phyloP scores from a whole-genome alignment of 1,284 basidiomycete species.

The Cryptococcus neoformans region DNA sequence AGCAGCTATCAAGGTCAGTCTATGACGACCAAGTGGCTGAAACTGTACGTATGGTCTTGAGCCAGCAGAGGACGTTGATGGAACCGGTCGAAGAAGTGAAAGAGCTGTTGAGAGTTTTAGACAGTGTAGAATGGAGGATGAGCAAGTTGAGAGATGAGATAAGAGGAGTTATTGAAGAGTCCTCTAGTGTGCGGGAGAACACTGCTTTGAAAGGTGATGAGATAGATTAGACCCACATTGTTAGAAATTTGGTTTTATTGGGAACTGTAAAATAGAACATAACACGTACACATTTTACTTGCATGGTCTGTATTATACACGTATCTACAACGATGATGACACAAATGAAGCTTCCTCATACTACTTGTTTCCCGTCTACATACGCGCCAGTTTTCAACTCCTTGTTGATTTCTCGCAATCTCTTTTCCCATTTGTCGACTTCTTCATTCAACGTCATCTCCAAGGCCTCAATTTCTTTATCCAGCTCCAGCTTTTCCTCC shows the following conservation, averaged over 20 bases:
- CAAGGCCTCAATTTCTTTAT: conserved; percentile 49
- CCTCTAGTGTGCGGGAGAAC: not conserved
- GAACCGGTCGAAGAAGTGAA: conserved; percentile 25
- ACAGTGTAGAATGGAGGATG: conserved; percentile 29
- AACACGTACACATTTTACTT: not conserved
- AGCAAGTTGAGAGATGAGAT: conserved; percentile 11
- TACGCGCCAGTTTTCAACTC: conserved; percentile 32
- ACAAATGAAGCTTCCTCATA: not conserved
- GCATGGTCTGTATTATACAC: not conserved
- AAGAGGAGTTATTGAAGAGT: not conserved
- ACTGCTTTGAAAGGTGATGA: not conserved
- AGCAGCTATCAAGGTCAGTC: not conserved
- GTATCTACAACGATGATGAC: too few species aligned
- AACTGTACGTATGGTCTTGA: conserved; percentile 27
- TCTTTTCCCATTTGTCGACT: conserved; percentile 63
- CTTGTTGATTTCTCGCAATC: conserved; percentile 62
- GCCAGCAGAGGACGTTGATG: conserved; percentile 4
- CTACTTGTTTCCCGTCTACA: not conserved
- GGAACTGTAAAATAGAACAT: not conserved
- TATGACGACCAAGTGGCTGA: conserved; percentile 26
- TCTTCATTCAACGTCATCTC: conserved; percentile 52
- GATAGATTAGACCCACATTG: not conserved
- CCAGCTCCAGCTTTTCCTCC: conserved; percentile 47
- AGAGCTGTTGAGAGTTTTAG: conserved; percentile 31
- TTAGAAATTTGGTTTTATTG: not conserved